Percentiles rank a stretch among this genome's conserved stretches.
Evolutionary conservation across 2,329 filamentous ascomycete genomes (phyloP).

Genomic region (Helicocarpus griseus): DNA sequence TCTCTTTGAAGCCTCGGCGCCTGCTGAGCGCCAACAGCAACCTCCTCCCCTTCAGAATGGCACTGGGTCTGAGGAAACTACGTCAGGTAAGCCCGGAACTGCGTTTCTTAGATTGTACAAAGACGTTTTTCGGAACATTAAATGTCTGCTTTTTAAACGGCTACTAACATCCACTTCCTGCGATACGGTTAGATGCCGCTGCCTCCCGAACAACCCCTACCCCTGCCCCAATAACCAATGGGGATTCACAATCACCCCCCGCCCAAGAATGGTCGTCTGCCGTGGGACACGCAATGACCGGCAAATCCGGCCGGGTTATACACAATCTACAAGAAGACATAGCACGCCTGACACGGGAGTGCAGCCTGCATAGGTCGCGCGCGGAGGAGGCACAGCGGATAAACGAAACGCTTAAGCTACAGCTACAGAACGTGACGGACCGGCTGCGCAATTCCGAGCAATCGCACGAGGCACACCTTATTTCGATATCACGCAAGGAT

Average conservation of each 20-base stretch:
- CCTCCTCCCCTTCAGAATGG: not conserved
- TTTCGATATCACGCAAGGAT: slow-evolving; percentile 38
- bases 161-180: not conserved
- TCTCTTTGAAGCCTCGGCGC: slow-evolving; percentile 23
- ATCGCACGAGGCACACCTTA: slow-evolving; percentile 38
- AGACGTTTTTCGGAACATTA: not conserved
- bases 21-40: slow-evolving; percentile 15
- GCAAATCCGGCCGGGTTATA: slow-evolving; percentile 43
- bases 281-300: slow-evolving; percentile 40
- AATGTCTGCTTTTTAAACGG: not conserved
- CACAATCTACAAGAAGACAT: slow-evolving; percentile 43
- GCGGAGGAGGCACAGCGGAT: slow-evolving; percentile 38
- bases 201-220: slow-evolving; percentile 6
- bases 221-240: slow-evolving; percentile 22
- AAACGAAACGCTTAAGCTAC: slow-evolving; percentile 37
- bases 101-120: not conserved
- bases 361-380: slow-evolving; percentile 34
- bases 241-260: slow-evolving; percentile 15
- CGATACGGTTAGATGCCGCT: not conserved
- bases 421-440: slow-evolving; percentile 36
- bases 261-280: slow-evolving; percentile 38
- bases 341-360: slow-evolving; percentile 39
- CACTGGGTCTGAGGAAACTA: not conserved
- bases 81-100: not conserved
- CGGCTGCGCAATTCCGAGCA: slow-evolving; percentile 37